phyloP scores from a whole-genome alignment of 345 rosid species.

The Salix caprea region DNA sequence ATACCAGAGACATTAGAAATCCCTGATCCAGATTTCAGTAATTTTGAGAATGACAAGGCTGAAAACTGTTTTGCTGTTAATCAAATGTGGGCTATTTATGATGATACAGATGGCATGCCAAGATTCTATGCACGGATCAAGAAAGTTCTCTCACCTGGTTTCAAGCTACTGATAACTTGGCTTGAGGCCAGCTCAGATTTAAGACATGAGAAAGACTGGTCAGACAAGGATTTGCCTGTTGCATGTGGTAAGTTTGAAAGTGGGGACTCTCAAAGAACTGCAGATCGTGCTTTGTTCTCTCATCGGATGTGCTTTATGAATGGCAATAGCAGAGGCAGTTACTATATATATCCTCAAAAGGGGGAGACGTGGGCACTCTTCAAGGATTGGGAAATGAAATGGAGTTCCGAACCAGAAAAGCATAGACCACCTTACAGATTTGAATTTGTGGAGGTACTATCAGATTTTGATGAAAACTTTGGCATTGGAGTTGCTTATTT shows the following conservation, averaged over 20 bases:
- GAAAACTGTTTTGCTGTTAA: conserved; percentile 51
- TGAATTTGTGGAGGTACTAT: conserved; percentile 64
- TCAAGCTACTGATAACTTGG: conserved; percentile 71
- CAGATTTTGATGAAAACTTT: conserved; percentile 39
- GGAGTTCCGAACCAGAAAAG: conserved; percentile 46
- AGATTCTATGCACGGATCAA: conserved; percentile 60
- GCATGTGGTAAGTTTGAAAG: conserved; percentile 56
- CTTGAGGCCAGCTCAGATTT: conserved; percentile 50
- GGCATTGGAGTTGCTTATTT: conserved; percentile 69
- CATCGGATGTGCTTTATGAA: conserved; percentile 33
- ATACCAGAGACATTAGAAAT: conserved; percentile 12
- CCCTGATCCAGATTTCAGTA: conserved; percentile 72
- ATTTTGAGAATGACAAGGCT: conserved; percentile 49
- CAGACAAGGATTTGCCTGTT: conserved; percentile 44
- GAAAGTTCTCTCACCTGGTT: conserved; percentile 50
- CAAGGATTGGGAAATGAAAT: conserved; percentile 60
- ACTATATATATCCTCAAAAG: conserved; percentile 52
- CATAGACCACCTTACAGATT: conserved; percentile 41
- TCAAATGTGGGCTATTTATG: conserved; percentile 88
- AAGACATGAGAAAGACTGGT: conserved; percentile 35
- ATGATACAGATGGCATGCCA: conserved; percentile 73
- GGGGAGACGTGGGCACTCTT: conserved; percentile 93
- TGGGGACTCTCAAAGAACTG: conserved; percentile 36
- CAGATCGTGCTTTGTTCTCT: conserved; percentile 60
- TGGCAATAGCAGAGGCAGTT: conserved; percentile 16